These are phyloP conservation scores for Balansia obtecta DNA, from an alignment of 2,329 filamentous ascomycete species.

Conservation along the genomic window DNA sequence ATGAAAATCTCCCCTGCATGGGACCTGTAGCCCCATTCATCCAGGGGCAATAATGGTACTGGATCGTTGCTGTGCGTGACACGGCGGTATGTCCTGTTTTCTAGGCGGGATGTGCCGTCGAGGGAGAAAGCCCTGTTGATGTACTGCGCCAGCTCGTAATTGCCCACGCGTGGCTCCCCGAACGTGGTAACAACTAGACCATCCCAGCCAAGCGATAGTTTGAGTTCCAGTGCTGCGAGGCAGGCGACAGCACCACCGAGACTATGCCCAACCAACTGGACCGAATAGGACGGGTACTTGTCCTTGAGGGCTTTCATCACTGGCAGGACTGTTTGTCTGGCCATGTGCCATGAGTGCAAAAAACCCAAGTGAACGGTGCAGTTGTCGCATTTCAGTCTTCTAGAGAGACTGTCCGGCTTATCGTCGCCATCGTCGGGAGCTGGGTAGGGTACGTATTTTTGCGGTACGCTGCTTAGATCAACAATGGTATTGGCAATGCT, in stretches of 20 bases:
- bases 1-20: conserved; percentile 88
- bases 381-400: conserved; percentile 55
- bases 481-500: conserved; percentile 84
- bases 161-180: conserved; percentile 66
- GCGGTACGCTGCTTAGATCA: conserved; percentile 79
- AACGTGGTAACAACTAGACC: conserved; percentile 77
- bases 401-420: conserved; percentile 1
- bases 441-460: conserved; percentile 83
- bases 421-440: conserved; percentile 33
- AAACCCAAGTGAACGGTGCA: conserved; percentile 93
- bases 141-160: conserved; percentile 40
- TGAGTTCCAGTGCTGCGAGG: conserved; percentile 73
- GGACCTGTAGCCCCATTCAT: conserved; percentile 77
- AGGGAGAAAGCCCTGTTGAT: conserved; percentile 41
- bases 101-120: conserved; percentile 16
- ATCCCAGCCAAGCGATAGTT: conserved; percentile 57
- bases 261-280: conserved; percentile 80
- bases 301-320: conserved; percentile 46
- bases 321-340: conserved; percentile 56
- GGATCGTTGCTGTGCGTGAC: conserved; percentile 83
- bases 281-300: conserved; percentile 55
- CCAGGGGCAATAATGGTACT: conserved; percentile 72
- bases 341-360: conserved; percentile 69
- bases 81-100: conserved; percentile 48
- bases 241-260: conserved; percentile 86